Evolutionary conservation across 2,329 filamentous ascomycete genomes (phyloP).

Genomic region (Tolypocladium inflatum): DNA sequence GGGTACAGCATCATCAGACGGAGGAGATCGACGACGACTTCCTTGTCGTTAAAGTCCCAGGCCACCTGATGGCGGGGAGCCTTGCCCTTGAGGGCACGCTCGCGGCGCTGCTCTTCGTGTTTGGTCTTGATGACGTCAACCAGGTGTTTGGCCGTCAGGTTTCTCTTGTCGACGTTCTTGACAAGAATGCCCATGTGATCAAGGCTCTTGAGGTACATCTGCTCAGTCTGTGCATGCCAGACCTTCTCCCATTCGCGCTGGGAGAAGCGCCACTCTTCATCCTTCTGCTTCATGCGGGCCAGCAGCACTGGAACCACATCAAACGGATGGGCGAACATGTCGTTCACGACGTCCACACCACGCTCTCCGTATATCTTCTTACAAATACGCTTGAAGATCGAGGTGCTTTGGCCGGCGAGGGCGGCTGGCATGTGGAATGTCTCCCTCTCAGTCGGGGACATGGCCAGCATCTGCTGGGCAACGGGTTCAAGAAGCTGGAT

Average conservation of each 20-base stretch:
- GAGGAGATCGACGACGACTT: conserved; percentile 53
- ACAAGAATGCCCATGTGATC: conserved; percentile 93
- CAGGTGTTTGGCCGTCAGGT: conserved; percentile 81
- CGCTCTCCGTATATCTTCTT: conserved; percentile 96
- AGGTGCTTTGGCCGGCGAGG: conserved; percentile 85
- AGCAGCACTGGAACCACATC: conserved; percentile 83
- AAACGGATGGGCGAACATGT: conserved; percentile 77
- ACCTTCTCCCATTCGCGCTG: conserved; percentile 99
- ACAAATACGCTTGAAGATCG: conserved; percentile 92
- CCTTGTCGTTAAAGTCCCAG: conserved; percentile 64
- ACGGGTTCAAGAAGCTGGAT: conserved; percentile 95
- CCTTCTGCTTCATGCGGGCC: conserved; percentile 84
- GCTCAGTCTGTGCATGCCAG: conserved; percentile 91
- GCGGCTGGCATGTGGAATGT: conserved; percentile 72
- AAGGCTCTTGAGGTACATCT: conserved; percentile 90
- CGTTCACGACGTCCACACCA: conserved; percentile 75
- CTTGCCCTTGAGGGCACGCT: conserved; percentile 52
- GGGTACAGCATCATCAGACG: conserved; percentile 56
- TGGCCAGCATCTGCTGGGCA: conserved; percentile 77
- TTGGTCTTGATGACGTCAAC: conserved; percentile 86
- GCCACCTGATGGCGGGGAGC: conserved; percentile 63
- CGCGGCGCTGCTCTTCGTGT: conserved; percentile 78
- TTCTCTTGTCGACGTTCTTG: conserved; percentile 82
- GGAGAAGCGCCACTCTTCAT: conserved; percentile 95
- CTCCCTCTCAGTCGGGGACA: conserved; percentile 63